phyloP scores from a whole-genome alignment of 2,329 filamentous ascomycete species.

The Coleophoma cylindrospora region DNA sequence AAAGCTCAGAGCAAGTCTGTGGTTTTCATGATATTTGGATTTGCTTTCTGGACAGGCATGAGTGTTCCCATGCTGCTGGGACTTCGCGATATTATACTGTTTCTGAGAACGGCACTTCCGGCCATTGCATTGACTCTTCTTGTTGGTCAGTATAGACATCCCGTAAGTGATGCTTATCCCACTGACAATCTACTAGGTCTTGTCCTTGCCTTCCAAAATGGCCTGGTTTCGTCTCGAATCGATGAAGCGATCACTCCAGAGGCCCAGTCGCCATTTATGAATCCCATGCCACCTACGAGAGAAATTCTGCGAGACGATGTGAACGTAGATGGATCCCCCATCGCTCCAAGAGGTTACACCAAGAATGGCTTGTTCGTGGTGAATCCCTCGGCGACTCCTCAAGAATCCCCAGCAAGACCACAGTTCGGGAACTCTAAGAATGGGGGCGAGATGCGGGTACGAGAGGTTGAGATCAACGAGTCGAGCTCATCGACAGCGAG shows the following conservation, averaged over 20 bases:
- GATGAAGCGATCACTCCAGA: constrained; percentile 21
- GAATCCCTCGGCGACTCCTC: constrained; percentile 22
- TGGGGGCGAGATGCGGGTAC: constrained; percentile 9
- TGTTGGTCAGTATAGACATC: constrained; percentile 17
- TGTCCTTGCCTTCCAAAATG: constrained; percentile 17
- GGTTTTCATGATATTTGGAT: constrained; percentile 18
- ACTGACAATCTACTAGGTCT: constrained; percentile 16
- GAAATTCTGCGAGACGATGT: constrained; percentile 14
- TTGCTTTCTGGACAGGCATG: constrained; percentile 25
- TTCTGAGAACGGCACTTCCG: constrained; percentile 24
- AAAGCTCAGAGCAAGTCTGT: constrained; percentile 20
- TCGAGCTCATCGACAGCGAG: constrained; percentile 2
- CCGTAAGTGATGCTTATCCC: neutral
- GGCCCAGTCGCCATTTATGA: constrained; percentile 25
- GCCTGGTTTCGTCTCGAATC: constrained; percentile 15
- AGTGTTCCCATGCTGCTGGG: constrained; percentile 27
- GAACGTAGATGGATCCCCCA: constrained; percentile 18
- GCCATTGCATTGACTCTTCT: constrained; percentile 23
- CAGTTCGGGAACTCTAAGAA: neutral
- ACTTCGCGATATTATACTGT: constrained; percentile 17
- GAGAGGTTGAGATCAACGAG: constrained; percentile 6
- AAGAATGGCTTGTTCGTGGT: constrained; percentile 25
- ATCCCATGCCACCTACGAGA: constrained; percentile 16
- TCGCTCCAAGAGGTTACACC: constrained; percentile 13
- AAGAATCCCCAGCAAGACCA: constrained; percentile 12